Conservation (phyloP, 139 green algal genomes). For the Dunaliella primolecta region DNA sequence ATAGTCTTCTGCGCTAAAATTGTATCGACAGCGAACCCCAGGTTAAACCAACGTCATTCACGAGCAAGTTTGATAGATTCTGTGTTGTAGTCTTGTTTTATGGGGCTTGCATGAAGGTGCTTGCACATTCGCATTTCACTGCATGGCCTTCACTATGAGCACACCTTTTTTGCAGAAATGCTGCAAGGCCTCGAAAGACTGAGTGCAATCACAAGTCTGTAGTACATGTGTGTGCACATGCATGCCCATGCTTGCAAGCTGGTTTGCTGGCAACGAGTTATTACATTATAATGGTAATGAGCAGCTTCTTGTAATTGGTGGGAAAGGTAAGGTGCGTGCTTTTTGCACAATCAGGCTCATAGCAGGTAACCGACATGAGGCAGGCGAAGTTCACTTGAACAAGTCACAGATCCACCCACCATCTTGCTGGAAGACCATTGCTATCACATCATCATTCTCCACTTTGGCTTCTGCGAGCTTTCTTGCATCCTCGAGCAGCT, state of each 20-base stretch:
- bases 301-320: neutral
- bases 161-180: neutral
- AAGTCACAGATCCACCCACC: constrained; percentile 25
- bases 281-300: neutral
- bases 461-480: constrained; percentile 79
- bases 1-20: neutral
- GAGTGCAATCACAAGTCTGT: neutral
- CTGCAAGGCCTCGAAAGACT: neutral
- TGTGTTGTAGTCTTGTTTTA: neutral
- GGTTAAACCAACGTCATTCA: neutral
- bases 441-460: constrained; percentile 80
- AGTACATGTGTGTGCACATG: neutral
- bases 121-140: neutral
- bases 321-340: neutral
- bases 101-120: neutral
- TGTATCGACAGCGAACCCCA: neutral
- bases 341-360: neutral
- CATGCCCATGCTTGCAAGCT: neutral
- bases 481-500: constrained; percentile 67
- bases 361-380: neutral
- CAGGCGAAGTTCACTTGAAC: neutral
- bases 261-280: neutral
- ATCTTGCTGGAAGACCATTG: constrained; percentile 44
- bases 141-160: neutral
- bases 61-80: neutral